A percentile compares a stretch with the other conserved stretches of the same genome.
These are phyloP conservation scores for Telopea speciosissima DNA, from an alignment of 177 flowering plant species.

Conservation along the genomic window DNA sequence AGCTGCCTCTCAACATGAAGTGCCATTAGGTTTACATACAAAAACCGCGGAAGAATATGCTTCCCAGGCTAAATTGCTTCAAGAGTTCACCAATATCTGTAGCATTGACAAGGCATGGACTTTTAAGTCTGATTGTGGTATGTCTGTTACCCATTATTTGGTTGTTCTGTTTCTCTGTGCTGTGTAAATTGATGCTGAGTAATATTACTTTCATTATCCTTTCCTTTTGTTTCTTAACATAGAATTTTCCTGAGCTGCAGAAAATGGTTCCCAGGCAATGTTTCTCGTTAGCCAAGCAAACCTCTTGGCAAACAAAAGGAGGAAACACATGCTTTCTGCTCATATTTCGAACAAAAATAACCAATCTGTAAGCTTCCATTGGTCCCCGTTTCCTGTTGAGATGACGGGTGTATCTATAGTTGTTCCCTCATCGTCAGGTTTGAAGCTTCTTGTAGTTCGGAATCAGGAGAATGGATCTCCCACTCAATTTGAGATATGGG, in stretches of 20 bases:
- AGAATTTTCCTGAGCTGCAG: conserved; percentile 23
- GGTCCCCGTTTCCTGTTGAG: conserved; percentile 96
- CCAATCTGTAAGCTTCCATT: conserved; percentile 45
- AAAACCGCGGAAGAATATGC: conserved; percentile 58
- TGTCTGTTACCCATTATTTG: conserved; percentile 9
- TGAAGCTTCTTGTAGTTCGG: conserved; percentile 68
- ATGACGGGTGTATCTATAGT: conserved; percentile 61
- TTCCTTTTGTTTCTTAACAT: not conserved
- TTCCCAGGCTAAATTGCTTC: conserved; percentile 56
- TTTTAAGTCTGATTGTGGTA: conserved; percentile 54
- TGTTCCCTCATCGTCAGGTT: conserved; percentile 91
- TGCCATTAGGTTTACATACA: conserved; percentile 39
- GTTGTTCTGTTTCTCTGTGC: not conserved
- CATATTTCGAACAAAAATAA: conserved; percentile 36
- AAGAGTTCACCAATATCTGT: conserved; percentile 55
- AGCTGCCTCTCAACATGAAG: conserved; percentile 22
- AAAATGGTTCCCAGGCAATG: conserved; percentile 56
- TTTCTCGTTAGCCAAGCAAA: conserved; percentile 69
- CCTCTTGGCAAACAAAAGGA: conserved; percentile 73
- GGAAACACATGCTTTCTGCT: conserved; percentile 51
- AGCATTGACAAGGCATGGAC: conserved; percentile 76
- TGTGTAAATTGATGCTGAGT: not conserved
- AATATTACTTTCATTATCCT: not conserved
- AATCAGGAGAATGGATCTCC: conserved; percentile 81
- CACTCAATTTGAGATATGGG: conserved; percentile 79